Percentiles rank a stretch among this genome's conserved stretches.
Conservation (phyloP, 129 eudicot genomes). For the Erigeron canadensis region DNA sequence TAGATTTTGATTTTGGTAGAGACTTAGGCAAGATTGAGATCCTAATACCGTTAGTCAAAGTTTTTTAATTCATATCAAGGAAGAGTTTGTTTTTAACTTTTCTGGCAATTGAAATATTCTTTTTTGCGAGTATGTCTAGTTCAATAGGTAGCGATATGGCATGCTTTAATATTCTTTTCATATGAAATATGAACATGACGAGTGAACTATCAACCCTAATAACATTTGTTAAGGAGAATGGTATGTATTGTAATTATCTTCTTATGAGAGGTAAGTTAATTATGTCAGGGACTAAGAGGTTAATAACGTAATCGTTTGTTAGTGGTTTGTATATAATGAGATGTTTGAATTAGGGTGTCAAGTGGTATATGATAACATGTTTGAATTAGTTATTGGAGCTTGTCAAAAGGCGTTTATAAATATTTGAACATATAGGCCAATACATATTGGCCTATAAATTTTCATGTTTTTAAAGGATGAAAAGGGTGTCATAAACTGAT, state of each 20-base stretch:
- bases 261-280: neutral
- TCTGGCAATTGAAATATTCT: conserved; percentile 1
- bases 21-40: conserved; percentile 11
- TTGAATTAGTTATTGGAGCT: too few species aligned
- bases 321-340: too few species aligned
- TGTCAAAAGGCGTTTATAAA: neutral
- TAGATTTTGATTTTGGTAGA: conserved; percentile 30
- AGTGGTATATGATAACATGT: too few species aligned
- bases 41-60: neutral
- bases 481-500: neutral
- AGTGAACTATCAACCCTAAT: too few species aligned
- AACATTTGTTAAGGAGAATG: neutral
- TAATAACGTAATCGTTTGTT: too few species aligned
- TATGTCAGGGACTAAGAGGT: neutral
- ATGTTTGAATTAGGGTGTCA: too few species aligned
- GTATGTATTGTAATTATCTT: neutral
- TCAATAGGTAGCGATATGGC: neutral
- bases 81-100: conserved; percentile 6
- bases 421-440: neutral
- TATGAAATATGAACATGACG: neutral
- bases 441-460: neutral
- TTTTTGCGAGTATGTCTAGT: conserved; percentile 5
- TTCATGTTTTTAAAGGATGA: neutral
- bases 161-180: neutral
- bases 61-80: neutral